Base-by-base conservation (phyloP, 2,329 filamentous ascomycete species). In the Pestalotiopsis sp. region DNA sequence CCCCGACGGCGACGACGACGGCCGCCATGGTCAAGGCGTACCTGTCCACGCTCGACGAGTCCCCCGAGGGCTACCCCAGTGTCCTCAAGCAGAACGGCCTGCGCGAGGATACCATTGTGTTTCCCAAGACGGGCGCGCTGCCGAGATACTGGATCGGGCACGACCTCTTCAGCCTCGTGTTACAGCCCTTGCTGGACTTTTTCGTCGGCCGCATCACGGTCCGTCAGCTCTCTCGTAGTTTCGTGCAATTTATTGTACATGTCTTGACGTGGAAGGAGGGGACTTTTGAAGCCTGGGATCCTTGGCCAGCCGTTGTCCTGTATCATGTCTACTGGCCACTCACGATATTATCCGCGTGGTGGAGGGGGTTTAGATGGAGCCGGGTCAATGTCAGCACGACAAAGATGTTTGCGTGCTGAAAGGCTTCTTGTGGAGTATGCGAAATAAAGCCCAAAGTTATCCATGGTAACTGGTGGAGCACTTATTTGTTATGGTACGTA, bases 341-440 rank as follows among this genome's bases (percentile, higher is more conserved):
- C 25, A 81, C 79, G 69, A 90, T 93, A 73, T 61, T 84, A 5
- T 75, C 74, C 67, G 82, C 79, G 64, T 80, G 86, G 68, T 76
- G 76, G 74, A 76, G 76, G 4, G 83, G 87, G 1, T 82, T 75
- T 70, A 82, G 80, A 68, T 93, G 91, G 91, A 90, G 86, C 70
- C 82, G 90, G 70, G 77, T 91, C 49, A 93, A 93, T 77, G 89
- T 92, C 3, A 91, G 90, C 73, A 93, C 91, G 13, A 85, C 83
- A 31, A 90, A 77, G 45, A 71, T 76, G 68, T 76, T 77, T 41
- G 45, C 4, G 4, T 63, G 59, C n/a, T 68, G 49, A 69, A 17
- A 11, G 11, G 13, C 4, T 17, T 4, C 2, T 1, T 25, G 2
- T 14, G 56, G 4, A 59, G 56, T 31, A 4, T 59, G 17, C 6